These are phyloP conservation scores for Angophora floribunda DNA, from an alignment of 345 rosid species.

Conservation along the genomic window DNA sequence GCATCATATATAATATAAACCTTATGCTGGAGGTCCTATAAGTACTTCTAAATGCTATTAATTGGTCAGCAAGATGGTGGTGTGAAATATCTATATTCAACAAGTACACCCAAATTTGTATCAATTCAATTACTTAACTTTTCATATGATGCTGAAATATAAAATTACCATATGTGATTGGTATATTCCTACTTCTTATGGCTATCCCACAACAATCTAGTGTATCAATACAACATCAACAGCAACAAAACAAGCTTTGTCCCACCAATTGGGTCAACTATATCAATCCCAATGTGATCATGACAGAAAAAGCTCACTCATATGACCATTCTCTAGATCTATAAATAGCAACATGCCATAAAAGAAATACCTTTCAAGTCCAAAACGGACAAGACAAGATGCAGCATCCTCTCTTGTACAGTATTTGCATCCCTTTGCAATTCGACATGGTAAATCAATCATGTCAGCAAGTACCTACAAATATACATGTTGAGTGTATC, in stretches of 20 bases:
- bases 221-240: neutral
- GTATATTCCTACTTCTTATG: neutral
- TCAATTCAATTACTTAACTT: neutral
- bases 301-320: neutral
- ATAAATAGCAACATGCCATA: neutral
- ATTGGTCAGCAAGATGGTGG: neutral
- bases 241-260: neutral
- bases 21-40: neutral
- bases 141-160: neutral
- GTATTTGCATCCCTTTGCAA: constrained; percentile 95
- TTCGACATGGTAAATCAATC: constrained; percentile 95
- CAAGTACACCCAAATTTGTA: neutral
- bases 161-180: neutral
- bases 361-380: constrained; percentile 65
- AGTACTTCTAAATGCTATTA: neutral
- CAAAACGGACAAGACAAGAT: constrained; percentile 95
- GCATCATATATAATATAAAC: neutral
- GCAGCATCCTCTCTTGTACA: constrained; percentile 84
- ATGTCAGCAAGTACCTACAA: constrained; percentile 87
- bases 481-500: neutral
- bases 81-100: neutral
- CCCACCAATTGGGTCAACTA: neutral
- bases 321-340: neutral
- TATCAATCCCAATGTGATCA: neutral
- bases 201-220: neutral